A percentile compares a stretch with the other conserved stretches of the same genome.
phyloP scores from a whole-genome alignment of 2,329 filamentous ascomycete species.

The Aspergillus puulaauensis region DNA sequence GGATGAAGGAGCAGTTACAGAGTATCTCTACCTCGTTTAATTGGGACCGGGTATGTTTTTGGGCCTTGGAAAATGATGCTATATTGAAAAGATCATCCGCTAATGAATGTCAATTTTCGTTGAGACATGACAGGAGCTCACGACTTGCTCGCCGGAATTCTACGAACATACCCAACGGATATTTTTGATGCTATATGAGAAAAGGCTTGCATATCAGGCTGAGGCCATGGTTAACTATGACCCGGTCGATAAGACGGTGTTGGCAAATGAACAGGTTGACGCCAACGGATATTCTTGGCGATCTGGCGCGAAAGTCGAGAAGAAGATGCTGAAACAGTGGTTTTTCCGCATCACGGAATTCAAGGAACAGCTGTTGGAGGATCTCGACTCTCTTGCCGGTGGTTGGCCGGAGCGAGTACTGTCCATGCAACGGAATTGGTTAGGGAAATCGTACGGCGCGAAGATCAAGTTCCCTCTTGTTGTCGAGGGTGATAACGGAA shows the following conservation, averaged over 20 bases:
- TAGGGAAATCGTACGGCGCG: constrained; percentile 75
- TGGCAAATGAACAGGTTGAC: constrained; percentile 94
- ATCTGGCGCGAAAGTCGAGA: constrained; percentile 80
- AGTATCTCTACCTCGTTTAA: constrained; percentile 80
- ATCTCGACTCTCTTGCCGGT: constrained; percentile 65
- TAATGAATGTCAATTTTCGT: constrained; percentile 8
- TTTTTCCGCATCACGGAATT: constrained; percentile 83
- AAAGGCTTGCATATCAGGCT: constrained; percentile 76
- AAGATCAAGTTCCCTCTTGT: constrained; percentile 68
- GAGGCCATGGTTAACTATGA: constrained; percentile 89
- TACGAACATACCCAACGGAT: constrained; percentile 88
- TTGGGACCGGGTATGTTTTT: constrained; percentile 69
- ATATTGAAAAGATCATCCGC: not conserved
- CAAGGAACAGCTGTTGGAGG: constrained; percentile 68
- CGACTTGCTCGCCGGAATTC: constrained; percentile 79
- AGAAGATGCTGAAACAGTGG: constrained; percentile 80
- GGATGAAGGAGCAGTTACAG: constrained; percentile 80
- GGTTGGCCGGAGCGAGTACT: constrained; percentile 82
- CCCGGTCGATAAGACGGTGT: constrained; percentile 81
- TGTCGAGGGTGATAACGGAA: constrained; percentile 28
- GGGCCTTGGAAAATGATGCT: not conserved
- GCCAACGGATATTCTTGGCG: constrained; percentile 82
- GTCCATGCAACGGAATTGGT: constrained; percentile 83
- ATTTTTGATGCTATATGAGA: constrained; percentile 73
- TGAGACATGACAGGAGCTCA: constrained; percentile 63